Base-by-base conservation (phyloP, 805 yeast species). In the Torulaspora quercuum region DNA sequence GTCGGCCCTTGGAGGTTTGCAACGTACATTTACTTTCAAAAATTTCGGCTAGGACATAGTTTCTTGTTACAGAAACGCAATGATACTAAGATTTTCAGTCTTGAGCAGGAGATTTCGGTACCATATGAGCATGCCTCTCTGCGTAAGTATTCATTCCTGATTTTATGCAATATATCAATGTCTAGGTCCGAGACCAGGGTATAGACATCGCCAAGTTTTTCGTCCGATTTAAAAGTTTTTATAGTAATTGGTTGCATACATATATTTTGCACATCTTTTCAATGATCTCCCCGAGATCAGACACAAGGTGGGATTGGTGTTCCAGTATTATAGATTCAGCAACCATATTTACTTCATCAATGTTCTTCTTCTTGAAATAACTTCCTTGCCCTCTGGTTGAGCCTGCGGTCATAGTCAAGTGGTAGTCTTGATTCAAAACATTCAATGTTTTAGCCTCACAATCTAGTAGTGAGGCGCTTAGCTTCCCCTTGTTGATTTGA, bases 1-100 rank as follows among this genome's bases (percentile, higher is more conserved):
- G 77, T 15, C 75, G 55, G 0, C 78, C 78, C 1, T 61, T 53
- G 11, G 44, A 44, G 10, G 73, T 59, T 3, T 55, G 53, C 4
- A 67, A 46, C 0, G 50, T 39, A 7, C 56, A 46, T 0, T 51
- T 55, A 2, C 46, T 39, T 7, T 49, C 53, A 4, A 27, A 13
- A 10, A 69, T 36, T 3, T 46, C 42, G 6, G 76, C 76, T 37
- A 57, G 51, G 3, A 33, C 36, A 31, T 61, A 70, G 5, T 50
- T 49, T 11, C 48, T 41, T 0, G 44, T 20, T 5, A 50, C 25
- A 0, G 70, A 55, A 0, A 58, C 58, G 73, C 64, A 33, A 71
- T 56, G 0, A 67, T 55, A 3, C 59, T 36, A 9, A 58, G 44
- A 5, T 66, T 66, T 31, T 71, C 75, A 7, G 70, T 40, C 25